These are phyloP conservation scores for Fusarium sp. DNA, from an alignment of 2,329 filamentous ascomycete genomes.

Conservation along the genomic window DNA sequence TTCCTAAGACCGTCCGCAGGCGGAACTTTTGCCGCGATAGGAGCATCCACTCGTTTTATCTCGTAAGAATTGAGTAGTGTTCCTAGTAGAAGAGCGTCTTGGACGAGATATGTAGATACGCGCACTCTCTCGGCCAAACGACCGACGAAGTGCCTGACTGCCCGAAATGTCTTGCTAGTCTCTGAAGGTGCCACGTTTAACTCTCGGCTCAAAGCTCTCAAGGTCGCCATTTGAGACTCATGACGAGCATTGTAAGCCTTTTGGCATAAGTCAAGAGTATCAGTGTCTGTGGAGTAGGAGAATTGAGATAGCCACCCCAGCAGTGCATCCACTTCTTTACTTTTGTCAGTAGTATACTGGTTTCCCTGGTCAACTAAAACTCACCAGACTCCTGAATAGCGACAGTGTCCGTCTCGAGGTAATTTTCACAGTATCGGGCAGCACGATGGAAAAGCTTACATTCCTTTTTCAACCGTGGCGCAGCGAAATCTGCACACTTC, in stretches of 20 bases:
- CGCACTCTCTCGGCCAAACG: slow-evolving; percentile 59
- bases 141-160: slow-evolving; percentile 58
- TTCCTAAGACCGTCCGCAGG: slow-evolving; percentile 47
- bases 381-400: slow-evolving; percentile 14
- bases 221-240: slow-evolving; percentile 32
- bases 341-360: slow-evolving; percentile 2
- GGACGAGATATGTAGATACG: slow-evolving; percentile 54
- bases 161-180: slow-evolving; percentile 40
- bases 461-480: slow-evolving; percentile 43
- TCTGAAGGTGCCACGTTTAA: neutral
- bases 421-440: slow-evolving; percentile 23
- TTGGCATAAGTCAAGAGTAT: slow-evolving; percentile 15
- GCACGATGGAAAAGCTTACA: slow-evolving; percentile 28
- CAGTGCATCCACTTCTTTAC: slow-evolving; percentile 7
- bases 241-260: slow-evolving; percentile 33
- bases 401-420: slow-evolving; percentile 4
- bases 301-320: slow-evolving; percentile 31
- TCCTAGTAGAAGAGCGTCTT: slow-evolving; percentile 48
- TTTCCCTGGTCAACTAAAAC: neutral
- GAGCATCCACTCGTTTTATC: slow-evolving; percentile 42
- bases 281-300: neutral
- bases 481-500: slow-evolving; percentile 37
- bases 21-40: slow-evolving; percentile 34
- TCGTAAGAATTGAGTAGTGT: slow-evolving; percentile 51
- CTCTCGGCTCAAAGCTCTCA: slow-evolving; percentile 27